Evolutionary conservation across 2,329 filamentous ascomycete genomes (phyloP).

Genomic region (Pseudopyrenochaeta lycopersici): DNA sequence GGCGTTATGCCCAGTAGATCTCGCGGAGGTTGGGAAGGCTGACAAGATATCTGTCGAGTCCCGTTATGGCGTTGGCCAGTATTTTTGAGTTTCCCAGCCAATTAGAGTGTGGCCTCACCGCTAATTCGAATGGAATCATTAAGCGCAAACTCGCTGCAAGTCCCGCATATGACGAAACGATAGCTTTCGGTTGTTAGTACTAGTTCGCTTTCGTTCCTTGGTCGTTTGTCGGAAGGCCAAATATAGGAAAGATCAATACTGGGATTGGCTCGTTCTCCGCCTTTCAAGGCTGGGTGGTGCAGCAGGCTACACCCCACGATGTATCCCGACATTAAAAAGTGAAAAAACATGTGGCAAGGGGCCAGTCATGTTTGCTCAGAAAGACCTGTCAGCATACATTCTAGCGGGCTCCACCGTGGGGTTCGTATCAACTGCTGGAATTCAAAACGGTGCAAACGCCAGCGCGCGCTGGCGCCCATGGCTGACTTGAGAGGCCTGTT

Average conservation of each 20-base stretch:
- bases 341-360: constrained; percentile 17
- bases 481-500: constrained; percentile 24
- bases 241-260: constrained; percentile 5
- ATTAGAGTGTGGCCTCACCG: constrained; percentile 44
- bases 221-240: constrained; percentile 1
- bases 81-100: constrained; percentile 34
- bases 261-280: constrained; percentile 4
- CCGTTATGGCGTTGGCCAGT: constrained; percentile 31
- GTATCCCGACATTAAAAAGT: constrained; percentile 12
- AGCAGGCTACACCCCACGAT: constrained; percentile 19
- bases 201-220: constrained; percentile 6
- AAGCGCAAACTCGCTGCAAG: constrained; percentile 40
- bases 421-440: constrained; percentile 15
- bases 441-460: constrained; percentile 10
- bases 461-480: constrained; percentile 31
- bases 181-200: constrained; percentile 15
- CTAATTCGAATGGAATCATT: constrained; percentile 36
- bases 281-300: constrained; percentile 17
- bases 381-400: constrained; percentile 29
- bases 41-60: constrained; percentile 25
- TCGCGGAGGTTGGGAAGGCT: constrained; percentile 29
- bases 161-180: constrained; percentile 35
- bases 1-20: constrained; percentile 18
- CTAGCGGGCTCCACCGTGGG: constrained; percentile 28
- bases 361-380: constrained; percentile 9